Conservation (phyloP, 805 yeast species). For the Phaffomyces antillensis region DNA sequence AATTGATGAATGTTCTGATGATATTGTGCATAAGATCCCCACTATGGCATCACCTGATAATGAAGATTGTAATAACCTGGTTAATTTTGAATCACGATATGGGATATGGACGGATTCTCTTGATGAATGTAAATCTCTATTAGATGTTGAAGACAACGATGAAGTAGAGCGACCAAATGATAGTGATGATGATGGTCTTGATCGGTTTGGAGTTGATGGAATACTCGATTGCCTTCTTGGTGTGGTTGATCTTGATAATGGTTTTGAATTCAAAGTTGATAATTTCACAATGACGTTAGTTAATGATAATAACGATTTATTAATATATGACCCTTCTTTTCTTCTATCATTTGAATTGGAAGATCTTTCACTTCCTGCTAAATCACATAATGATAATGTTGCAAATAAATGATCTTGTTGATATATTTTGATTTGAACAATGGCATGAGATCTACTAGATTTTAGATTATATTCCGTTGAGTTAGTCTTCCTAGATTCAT, state of each 20-base stretch:
- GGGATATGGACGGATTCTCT: conserved; percentile 54
- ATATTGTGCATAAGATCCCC: conserved; percentile 77
- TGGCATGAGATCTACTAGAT: conserved; percentile 89
- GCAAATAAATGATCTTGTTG: conserved; percentile 29
- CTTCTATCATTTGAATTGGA: conserved; percentile 61
- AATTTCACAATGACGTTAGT: conserved; percentile 89
- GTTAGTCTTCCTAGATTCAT: conserved; percentile 67
- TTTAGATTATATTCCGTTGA: conserved; percentile 86
- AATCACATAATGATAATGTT: conserved; percentile 80
- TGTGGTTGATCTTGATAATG: conserved; percentile 1
- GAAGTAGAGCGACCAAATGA: conserved; percentile 1
- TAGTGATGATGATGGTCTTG: conserved; percentile 1
- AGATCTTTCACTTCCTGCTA: conserved; percentile 95
- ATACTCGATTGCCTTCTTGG: neutral
- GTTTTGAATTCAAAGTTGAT: conserved; percentile 12
- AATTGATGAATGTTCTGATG: neutral
- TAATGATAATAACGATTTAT: conserved; percentile 81
- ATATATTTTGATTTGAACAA: conserved; percentile 57
- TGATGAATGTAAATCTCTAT: neutral
- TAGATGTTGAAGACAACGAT: neutral
- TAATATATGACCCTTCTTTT: conserved; percentile 90
- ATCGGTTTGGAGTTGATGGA: neutral
- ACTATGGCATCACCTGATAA: conserved; percentile 81
- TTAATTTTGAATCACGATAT: conserved; percentile 87
- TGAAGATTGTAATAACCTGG: conserved; percentile 87